These are phyloP conservation scores for Cercophora scortea DNA, from an alignment of 495 filamentous ascomycete genomes.

Conservation along the genomic window DNA sequence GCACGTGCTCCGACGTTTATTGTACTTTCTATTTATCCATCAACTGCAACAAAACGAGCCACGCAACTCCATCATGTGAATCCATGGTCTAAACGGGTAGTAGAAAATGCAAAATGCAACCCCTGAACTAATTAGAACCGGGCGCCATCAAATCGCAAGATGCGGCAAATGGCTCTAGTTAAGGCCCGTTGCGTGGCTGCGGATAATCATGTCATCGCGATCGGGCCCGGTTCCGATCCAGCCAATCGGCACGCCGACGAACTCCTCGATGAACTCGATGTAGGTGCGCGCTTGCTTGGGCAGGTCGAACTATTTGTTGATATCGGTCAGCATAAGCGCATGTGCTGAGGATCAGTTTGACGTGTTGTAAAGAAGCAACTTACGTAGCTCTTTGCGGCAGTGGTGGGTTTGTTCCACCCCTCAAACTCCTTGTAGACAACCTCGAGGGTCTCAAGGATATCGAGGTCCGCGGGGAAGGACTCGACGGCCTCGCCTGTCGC, in stretches of 20 bases:
- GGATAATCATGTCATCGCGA: slow-evolving; percentile 45
- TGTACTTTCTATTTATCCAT: no score
- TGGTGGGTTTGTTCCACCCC: slow-evolving; percentile 71
- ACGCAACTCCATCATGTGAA: no score
- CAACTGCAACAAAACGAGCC: no score
- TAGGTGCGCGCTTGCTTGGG: slow-evolving; percentile 71
- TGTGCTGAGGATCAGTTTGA: no score
- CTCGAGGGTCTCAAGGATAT: slow-evolving; percentile 32
- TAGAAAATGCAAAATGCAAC: no score
- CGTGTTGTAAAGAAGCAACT: background rate
- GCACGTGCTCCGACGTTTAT: no score
- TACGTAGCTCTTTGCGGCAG: slow-evolving; percentile 22
- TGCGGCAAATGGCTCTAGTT: background rate
- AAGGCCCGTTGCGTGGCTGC: slow-evolving; percentile 7
- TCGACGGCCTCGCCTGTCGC: slow-evolving; percentile 26
- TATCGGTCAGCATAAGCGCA: slow-evolving; percentile 3
- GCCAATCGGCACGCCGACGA: slow-evolving; percentile 61
- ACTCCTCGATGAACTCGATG: slow-evolving; percentile 63
- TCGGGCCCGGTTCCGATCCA: slow-evolving; percentile 76
- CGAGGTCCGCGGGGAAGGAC: slow-evolving; percentile 31
- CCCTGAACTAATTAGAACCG: no score
- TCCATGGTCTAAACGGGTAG: no score
- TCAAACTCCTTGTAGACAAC: slow-evolving; percentile 66
- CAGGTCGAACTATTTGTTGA: slow-evolving; percentile 51
- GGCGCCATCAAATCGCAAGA: no score